A percentile compares a stretch with the other conserved stretches of the same genome.
Conservation (phyloP, 2,329 filamentous ascomycete genomes). For the Macrophomina phaseolina region DNA sequence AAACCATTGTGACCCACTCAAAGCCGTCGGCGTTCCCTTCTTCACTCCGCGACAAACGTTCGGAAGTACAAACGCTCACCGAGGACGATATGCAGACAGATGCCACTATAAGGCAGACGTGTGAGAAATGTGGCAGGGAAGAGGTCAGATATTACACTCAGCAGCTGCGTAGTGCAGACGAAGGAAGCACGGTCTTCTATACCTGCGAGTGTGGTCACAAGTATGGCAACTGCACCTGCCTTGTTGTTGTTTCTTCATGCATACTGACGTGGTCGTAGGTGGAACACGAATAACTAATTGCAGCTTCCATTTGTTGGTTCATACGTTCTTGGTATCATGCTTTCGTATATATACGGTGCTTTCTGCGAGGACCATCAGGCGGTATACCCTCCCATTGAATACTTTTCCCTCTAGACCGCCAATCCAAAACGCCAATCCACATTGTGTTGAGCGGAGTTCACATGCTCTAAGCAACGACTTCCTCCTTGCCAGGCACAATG, state of each 20-base stretch:
- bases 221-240: conserved; percentile 58
- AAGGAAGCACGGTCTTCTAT: conserved; percentile 92
- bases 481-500: conserved; percentile 67
- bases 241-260: conserved; percentile 14
- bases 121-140: conserved; percentile 78
- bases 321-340: conserved; percentile 22
- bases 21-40: conserved; percentile 92
- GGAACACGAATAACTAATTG: conserved; percentile 67
- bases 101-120: conserved; percentile 71
- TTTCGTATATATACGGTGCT: conserved; percentile 22
- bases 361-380: conserved; percentile 7
- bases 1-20: conserved; percentile 79
- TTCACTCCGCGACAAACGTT: conserved; percentile 80
- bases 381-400: conserved; percentile 14
- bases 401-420: conserved; percentile 25
- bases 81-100: conserved; percentile 78
- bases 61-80: conserved; percentile 82
- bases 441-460: background rate
- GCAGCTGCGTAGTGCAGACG: conserved; percentile 90
- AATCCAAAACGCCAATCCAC: conserved; percentile 24
- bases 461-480: conserved; percentile 33
- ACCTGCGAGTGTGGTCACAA: conserved; percentile 85
- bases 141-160: conserved; percentile 85
- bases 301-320: conserved; percentile 23
- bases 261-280: conserved; percentile 37